These are phyloP conservation scores for Clavulina sp. DNA, from an alignment of 768 basidiomycete species.

Conservation along the genomic window DNA sequence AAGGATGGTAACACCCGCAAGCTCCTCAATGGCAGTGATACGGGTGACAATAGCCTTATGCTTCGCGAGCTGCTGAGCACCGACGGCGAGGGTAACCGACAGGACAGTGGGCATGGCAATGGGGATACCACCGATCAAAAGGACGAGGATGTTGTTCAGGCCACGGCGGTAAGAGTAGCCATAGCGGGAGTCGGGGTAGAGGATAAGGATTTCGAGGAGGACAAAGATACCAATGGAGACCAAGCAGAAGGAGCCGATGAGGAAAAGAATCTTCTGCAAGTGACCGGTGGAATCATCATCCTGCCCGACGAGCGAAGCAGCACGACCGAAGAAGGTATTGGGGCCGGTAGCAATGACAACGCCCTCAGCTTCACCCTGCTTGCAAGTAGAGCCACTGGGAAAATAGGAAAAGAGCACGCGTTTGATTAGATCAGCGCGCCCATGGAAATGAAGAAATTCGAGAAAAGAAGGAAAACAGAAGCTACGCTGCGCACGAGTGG, in stretches of 20 bases:
- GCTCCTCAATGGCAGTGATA: conserved; percentile 97
- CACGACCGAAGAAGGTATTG: conserved; percentile 98
- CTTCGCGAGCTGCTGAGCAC: conserved; percentile 96
- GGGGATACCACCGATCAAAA: conserved; percentile 98
- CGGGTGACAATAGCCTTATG: conserved; percentile 99
- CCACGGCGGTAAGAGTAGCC: conserved; percentile 70
- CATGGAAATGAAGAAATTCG: not conserved
- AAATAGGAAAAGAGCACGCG: not conserved
- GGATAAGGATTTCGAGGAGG: conserved; percentile 78
- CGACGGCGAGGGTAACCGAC: conserved; percentile 95
- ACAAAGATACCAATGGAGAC: conserved; percentile 94
- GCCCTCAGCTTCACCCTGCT: conserved; percentile 97
- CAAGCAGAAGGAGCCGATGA: conserved; percentile 95
- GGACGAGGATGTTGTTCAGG: conserved; percentile 92
- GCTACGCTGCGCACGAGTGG: conserved; percentile 8
- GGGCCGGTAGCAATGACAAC: conserved; percentile 95
- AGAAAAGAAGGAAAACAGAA: conserved; percentile 7
- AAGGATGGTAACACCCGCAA: conserved; percentile 95
- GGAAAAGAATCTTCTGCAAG: conserved; percentile 94
- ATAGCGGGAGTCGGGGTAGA: conserved; percentile 87
- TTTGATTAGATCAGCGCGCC: not conserved
- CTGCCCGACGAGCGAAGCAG: conserved; percentile 90
- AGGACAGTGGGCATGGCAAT: conserved; percentile 99
- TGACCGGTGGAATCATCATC: conserved; percentile 97
- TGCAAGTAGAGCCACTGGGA: conserved; percentile 83